Base-by-base conservation (phyloP, 2,329 filamentous ascomycete species). In the Penicillium sclerotigenum region DNA sequence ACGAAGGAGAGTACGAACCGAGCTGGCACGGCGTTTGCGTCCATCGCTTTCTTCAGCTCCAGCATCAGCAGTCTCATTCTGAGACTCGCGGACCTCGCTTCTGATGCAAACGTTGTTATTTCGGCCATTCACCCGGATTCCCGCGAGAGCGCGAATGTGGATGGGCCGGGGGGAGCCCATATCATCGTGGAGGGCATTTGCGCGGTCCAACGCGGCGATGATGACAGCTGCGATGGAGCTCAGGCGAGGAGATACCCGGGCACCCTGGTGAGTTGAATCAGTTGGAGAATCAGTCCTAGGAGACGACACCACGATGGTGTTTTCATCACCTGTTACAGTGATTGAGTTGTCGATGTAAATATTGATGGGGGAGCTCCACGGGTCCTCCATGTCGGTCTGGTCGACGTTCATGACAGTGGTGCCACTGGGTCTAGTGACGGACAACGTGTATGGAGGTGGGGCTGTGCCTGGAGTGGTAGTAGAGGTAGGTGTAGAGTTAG, bases 311-410 rank as follows among this genome's bases (percentile, higher is more conserved):
- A 61, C 59, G 42, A 74, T 54, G 2, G 63, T 66, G 59, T 74
- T 76, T n/a, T 56, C 64, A 52, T 71, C 61, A 16, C 73, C 73
- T 11, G 61, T 56, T 16, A 75, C 60, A 28, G 55, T 64, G 56
- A 75, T 72, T 5, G 71, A 74, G 9, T 65, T 64, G 52, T 75
- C 71, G 42, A 76, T 68, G 36, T 67, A 65, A 52, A 75, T 71
- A 11, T 59, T 65, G 36, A 74, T 65, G 8, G 64, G 60, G 14
- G 47, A 28, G n/a, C 58, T 41, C 29, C 49, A 36, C 10, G 33
- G 42, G 7, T 57, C 52, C 2, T 68, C 64, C 63, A 16, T 62
- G 59, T 63, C 60, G 4, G 63, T 54, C 28, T 50, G 45, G 5
- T 63, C 37, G n/a, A 59, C 33, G 16, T 47, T 41, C 38, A 52